A percentile compares a stretch with the other conserved stretches of the same genome.
phyloP scores from a whole-genome alignment of 371 early-diverging fungal species.

The Rhizopus microsporus region DNA sequence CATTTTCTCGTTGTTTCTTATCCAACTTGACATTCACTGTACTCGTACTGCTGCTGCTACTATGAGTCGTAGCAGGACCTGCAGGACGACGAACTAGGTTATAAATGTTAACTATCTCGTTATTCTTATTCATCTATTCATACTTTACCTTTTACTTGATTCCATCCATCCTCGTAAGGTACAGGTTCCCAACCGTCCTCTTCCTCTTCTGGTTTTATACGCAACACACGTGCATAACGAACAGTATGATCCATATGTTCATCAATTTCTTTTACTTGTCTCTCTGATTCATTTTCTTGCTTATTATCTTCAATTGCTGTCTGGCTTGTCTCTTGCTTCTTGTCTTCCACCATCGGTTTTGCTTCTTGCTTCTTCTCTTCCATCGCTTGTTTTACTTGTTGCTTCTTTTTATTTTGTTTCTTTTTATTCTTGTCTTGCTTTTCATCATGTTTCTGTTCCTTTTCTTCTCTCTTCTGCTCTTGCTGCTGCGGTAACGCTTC shows the following conservation, averaged over 20 bases:
- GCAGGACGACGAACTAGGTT: constrained; percentile 16
- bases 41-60: not conserved
- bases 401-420: constrained; percentile 24
- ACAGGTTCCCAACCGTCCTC: constrained; percentile 34
- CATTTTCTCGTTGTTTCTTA: constrained; percentile 59
- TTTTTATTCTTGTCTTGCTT: constrained; percentile 2
- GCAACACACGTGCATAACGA: constrained; percentile 43
- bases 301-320: not conserved
- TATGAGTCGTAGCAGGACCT: not conserved
- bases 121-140: not conserved
- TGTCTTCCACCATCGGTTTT: not conserved
- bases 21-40: constrained; percentile 32
- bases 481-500: constrained; percentile 1
- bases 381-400: constrained; percentile 7
- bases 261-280: constrained; percentile 36
- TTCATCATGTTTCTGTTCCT: constrained; percentile 24
- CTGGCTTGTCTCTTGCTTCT: constrained; percentile 9
- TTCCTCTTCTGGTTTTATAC: constrained; percentile 38
- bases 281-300: constrained; percentile 4
- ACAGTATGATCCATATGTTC: constrained; percentile 46
- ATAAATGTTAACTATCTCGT: not conserved
- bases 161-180: constrained; percentile 41
- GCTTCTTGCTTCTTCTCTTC: not conserved
- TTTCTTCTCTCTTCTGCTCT: constrained; percentile 15
- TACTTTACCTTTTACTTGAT: constrained; percentile 26